phyloP scores from a whole-genome alignment of 2,329 filamentous ascomycete genomes.

The Ophiostoma himal-ulmi region DNA sequence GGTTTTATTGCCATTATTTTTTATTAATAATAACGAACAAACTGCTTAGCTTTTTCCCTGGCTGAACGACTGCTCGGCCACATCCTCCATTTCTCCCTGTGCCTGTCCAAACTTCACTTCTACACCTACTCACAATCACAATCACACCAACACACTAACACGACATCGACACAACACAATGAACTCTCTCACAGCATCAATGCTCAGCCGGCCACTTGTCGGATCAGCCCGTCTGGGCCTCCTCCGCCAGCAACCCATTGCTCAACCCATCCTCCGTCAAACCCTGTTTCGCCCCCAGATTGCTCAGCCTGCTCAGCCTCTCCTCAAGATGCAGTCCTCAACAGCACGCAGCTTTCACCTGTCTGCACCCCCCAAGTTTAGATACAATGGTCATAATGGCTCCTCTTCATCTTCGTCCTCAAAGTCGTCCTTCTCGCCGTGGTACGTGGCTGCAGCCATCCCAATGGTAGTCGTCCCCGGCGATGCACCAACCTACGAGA shows the following conservation, averaged over 20 bases:
- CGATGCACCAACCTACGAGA: background rate
- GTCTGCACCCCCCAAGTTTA: background rate
- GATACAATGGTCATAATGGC: slow-evolving; percentile 3
- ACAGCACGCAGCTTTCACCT: background rate
- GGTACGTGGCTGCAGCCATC: slow-evolving; percentile 20
- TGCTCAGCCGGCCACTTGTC: background rate
- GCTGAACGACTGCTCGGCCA: background rate
- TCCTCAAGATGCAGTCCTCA: background rate
- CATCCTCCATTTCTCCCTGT: background rate
- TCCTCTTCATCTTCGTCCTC: slow-evolving; percentile 18
- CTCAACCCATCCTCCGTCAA: background rate
- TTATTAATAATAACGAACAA: background rate
- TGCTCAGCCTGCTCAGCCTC: background rate
- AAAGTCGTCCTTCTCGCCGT: slow-evolving; percentile 7
- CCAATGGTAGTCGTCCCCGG: slow-evolving; percentile 17
- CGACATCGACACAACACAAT: background rate
- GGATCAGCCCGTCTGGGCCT: background rate
- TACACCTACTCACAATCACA: background rate
- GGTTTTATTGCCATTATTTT: background rate
- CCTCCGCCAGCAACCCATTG: background rate
- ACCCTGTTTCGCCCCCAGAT: background rate
- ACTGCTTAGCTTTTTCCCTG: background rate
- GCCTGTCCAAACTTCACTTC: background rate
- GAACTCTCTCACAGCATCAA: background rate
- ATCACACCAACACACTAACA: background rate